Conservation (phyloP, 139 green algal genomes). For the Closterium sp. region DNA sequence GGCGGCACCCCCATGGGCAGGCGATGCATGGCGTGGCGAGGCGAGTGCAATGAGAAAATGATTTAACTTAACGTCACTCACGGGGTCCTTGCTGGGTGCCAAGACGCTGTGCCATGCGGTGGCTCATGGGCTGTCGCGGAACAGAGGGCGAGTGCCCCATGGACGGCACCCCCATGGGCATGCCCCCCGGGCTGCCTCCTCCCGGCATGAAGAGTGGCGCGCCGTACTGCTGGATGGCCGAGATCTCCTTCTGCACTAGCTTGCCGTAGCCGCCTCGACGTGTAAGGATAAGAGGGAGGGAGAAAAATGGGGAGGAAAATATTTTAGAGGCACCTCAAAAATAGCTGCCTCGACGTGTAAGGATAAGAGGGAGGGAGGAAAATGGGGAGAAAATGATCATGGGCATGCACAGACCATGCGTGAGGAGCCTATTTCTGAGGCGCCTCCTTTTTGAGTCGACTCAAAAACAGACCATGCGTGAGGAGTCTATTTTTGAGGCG, state of each 20-base stretch:
- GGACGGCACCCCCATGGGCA: neutral
- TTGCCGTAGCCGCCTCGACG: too few species aligned
- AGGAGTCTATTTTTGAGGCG: too few species aligned
- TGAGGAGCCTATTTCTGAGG: too few species aligned
- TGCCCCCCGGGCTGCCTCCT: too few species aligned
- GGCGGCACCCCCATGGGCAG: neutral
- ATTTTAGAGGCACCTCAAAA: too few species aligned
- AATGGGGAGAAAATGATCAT: neutral
- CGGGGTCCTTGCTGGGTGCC: neutral
- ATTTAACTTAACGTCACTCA: neutral
- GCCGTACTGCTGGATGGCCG: neutral
- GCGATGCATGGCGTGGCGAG: neutral
- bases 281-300: neutral
- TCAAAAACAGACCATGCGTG: too few species aligned
- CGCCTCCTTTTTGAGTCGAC: too few species aligned
- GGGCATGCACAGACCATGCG: too few species aligned
- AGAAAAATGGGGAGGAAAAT: neutral
- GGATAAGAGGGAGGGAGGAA: too few species aligned
- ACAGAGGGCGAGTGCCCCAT: neutral
- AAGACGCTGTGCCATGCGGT: neutral
- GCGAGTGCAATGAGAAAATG: neutral
- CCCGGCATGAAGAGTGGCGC: neutral
- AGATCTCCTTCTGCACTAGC: conserved; percentile 25
- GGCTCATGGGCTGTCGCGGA: neutral
- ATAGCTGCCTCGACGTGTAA: too few species aligned